Evolutionary conservation across 176 grass and related monocot species (phyloP).

Genomic region (Secale cereale): DNA sequence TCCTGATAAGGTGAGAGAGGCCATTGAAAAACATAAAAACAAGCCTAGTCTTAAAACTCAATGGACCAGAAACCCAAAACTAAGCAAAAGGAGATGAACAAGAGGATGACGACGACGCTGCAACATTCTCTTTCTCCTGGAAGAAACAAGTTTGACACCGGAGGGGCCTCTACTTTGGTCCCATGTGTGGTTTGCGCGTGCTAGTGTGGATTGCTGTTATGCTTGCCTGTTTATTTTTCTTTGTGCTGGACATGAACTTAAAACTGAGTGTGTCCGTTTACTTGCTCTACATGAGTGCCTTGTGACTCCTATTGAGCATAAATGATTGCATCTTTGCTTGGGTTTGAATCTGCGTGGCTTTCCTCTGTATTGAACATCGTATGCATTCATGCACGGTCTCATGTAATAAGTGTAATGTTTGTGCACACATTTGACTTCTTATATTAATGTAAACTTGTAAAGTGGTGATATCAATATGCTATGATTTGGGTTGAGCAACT

Average conservation of each 20-base stretch:
- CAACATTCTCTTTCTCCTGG: background rate
- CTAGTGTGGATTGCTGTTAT: background rate
- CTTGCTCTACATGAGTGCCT: background rate
- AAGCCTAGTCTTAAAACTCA: background rate
- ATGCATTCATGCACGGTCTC: background rate
- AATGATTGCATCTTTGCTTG: slow-evolving; percentile 16
- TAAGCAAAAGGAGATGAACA: background rate
- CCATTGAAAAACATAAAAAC: background rate
- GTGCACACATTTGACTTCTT: background rate
- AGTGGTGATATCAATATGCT: background rate
- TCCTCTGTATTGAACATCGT: background rate
- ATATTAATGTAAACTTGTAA: background rate
- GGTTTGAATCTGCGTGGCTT: slow-evolving; percentile 2
- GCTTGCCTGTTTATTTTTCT: background rate
- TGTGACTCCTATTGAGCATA: background rate
- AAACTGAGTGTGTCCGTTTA: background rate
- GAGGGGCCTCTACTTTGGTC: background rate
- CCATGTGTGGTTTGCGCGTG: slow-evolving; percentile 1
- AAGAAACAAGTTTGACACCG: background rate
- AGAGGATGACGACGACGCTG: background rate
- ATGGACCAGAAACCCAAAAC: background rate
- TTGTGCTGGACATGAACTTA: background rate
- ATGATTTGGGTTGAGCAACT: background rate
- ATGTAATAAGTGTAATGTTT: slow-evolving; percentile 20
- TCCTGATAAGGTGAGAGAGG: background rate